Evolutionary conservation across 2,329 filamentous ascomycete genomes (phyloP), one percentile per base, ranked within the genome.

Genomic region (Falciphora oryzae): DNA sequence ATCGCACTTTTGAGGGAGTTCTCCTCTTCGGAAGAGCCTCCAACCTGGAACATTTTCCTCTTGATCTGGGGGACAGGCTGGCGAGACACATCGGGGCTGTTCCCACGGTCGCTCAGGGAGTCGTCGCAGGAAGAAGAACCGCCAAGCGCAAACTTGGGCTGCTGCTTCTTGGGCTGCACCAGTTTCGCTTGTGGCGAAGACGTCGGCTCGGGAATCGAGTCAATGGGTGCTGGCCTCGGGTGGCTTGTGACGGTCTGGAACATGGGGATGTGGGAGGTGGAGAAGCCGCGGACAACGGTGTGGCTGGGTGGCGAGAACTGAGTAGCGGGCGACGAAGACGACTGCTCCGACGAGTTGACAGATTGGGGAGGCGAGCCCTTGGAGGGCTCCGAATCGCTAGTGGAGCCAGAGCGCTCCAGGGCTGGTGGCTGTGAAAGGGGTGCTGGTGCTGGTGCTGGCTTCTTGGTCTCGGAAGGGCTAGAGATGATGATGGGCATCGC

Each of bases 251-350:
- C 74, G 63, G 78, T 75, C 65, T 78, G 73, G 68, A 80, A 71
- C 61, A 79, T 65, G 65, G 79, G 89, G 57, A 89, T 82, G 66
- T 89, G 86, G 31, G 90, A 89, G 2, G 91, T 91, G 6, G 90
- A 91, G 77, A 97, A 97, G 65, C 93, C 93, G 68, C 91, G 90
- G 63, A 97, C 89, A 65, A 97, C 85, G 68, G 61, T 32, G 89
- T 93, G 66, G 78, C 81, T 57, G 65, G 67, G 16, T 73, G 74
- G 66, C 72, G 73, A 38, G 87, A 84, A 18, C 82, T 81, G 70
- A 84, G 83, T 68, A 87, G 76, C 62, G 2, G 75, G 68, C 8
- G 74, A 71, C 38, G 18, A n/a, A 7, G 74, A 70, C 1, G 76
- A 73, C 59, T 71, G 67, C 25, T 73, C 73, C 5, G 74, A 72